Evolutionary conservation across 495 filamentous ascomycete species (phyloP), one percentile per base, ranked within the genome.

Genomic region (Echria macrotheca): DNA sequence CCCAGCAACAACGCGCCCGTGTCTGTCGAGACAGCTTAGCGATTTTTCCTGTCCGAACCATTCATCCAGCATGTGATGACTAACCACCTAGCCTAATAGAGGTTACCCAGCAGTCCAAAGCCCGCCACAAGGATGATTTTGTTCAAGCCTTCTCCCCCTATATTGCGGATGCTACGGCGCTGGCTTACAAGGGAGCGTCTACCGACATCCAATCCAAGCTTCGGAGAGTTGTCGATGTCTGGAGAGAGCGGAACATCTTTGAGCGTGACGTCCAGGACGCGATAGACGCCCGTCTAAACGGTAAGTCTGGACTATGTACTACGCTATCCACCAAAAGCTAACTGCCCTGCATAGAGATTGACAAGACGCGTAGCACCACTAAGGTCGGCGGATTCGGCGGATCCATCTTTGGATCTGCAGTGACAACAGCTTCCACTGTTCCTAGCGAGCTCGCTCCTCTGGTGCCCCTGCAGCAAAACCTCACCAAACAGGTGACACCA

Each of bases 51-150:
- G n/a, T n/a, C n/a, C n/a, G n/a, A n/a, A n/a, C n/a, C n/a, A n/a
- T n/a, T n/a, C n/a, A n/a, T n/a, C n/a, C n/a, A n/a, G n/a, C n/a
- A n/a, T n/a, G n/a, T n/a, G n/a, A n/a, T n/a, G n/a, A n/a, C n/a
- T n/a, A n/a, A n/a, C 28, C 12, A 31, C 6, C 28, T 31, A 12
- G 6, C 12, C 28, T 15, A 55, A 47, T 64, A 95, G 93, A 99
- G 73, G 88, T 99, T 35, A 84, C 85, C 18, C 93, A 99, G 61
- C 91, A 96, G 61, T 95, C 90, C 8, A 94, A 91, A 61, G 88
- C 84, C 17, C 85, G 90, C 33, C 80, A 81, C 36, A 95, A 94
- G 69, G 81, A 89, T 25, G 93, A 99, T 46, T 99, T 99, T 56
- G 68, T 95, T 12, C 79, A 84, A 22, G 90, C 93, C 4, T 96